phyloP scores from a whole-genome alignment of 345 rosid species.

The Cardamine resedifolia region DNA sequence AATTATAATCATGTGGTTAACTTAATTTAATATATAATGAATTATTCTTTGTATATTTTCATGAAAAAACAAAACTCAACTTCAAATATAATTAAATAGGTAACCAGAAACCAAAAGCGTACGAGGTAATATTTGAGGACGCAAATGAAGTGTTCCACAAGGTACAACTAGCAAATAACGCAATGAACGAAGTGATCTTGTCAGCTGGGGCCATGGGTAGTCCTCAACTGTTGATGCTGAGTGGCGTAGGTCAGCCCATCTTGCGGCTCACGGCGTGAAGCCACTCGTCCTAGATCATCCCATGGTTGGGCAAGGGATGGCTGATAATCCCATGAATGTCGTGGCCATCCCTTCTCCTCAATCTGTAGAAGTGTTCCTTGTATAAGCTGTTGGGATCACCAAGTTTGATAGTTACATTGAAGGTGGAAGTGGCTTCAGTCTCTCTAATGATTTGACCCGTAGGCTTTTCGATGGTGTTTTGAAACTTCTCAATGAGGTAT shows the following conservation, averaged over 20 bases:
- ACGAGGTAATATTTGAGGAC: not conserved
- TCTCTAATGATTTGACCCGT: conserved; percentile 37
- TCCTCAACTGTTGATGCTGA: conserved; percentile 67
- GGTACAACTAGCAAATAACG: not conserved
- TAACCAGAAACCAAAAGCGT: not conserved
- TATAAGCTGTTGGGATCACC: conserved; percentile 58
- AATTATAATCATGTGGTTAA: too few relatives aligned
- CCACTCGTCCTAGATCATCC: conserved; percentile 51
- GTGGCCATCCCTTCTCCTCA: conserved; percentile 50
- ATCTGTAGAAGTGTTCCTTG: conserved; percentile 51
- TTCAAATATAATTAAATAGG: not conserved
- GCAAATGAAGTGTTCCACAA: conserved; percentile 5
- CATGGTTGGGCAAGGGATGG: conserved; percentile 68
- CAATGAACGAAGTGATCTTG: conserved; percentile 51
- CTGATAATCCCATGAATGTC: conserved; percentile 61
- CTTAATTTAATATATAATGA: too few relatives aligned
- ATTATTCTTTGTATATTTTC: not conserved
- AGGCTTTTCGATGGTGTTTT: conserved; percentile 26
- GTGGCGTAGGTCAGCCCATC: conserved; percentile 58
- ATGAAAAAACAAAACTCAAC: not conserved
- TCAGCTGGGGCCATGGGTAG: too few relatives aligned
- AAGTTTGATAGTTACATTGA: conserved; percentile 47
- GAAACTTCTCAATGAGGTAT: conserved; percentile 42
- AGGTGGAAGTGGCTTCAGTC: conserved; percentile 46
- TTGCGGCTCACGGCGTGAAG: conserved; percentile 36